These are phyloP conservation scores for Echites panduratus DNA, from an alignment of 257 asterid species.

Conservation along the genomic window DNA sequence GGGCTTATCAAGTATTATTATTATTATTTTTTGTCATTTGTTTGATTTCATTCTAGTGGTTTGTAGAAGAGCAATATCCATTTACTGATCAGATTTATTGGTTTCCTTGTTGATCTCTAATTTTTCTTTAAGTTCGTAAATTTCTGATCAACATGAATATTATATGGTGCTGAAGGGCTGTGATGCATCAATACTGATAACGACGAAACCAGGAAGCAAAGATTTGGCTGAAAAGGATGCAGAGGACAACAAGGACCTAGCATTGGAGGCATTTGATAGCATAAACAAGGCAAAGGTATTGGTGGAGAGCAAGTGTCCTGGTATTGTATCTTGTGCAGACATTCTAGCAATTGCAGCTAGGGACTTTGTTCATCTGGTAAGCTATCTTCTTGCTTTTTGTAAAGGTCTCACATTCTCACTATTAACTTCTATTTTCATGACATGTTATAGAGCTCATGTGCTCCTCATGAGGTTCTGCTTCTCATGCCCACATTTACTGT, in stretches of 20 bases:
- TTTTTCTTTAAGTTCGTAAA: not conserved
- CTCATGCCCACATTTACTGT: constrained; percentile 3
- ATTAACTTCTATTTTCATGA: not conserved
- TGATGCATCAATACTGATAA: constrained; percentile 68
- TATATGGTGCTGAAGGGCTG: constrained; percentile 54
- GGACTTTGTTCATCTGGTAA: constrained; percentile 82
- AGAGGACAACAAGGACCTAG: constrained; percentile 73
- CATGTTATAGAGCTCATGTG: constrained; percentile 20
- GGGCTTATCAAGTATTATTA: not conserved
- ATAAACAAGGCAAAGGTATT: constrained; percentile 55
- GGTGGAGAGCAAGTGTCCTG: constrained; percentile 91
- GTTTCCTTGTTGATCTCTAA: no score
- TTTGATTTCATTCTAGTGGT: not conserved
- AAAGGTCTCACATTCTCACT: not conserved
- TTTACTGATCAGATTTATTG: not conserved
- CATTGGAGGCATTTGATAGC: constrained; percentile 68
- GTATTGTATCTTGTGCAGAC: constrained; percentile 89
- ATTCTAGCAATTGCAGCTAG: constrained; percentile 88
- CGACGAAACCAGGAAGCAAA: constrained; percentile 56
- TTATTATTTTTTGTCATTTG: not conserved
- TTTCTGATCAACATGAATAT: not conserved
- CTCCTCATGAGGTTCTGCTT: constrained; percentile 11
- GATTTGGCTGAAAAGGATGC: constrained; percentile 77
- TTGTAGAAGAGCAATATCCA: not conserved
- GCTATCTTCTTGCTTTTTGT: not conserved